Percentiles rank a stretch among this genome's conserved stretches.
Conservation (phyloP, 139 green algal species). For the Coelastrella sp. region DNA sequence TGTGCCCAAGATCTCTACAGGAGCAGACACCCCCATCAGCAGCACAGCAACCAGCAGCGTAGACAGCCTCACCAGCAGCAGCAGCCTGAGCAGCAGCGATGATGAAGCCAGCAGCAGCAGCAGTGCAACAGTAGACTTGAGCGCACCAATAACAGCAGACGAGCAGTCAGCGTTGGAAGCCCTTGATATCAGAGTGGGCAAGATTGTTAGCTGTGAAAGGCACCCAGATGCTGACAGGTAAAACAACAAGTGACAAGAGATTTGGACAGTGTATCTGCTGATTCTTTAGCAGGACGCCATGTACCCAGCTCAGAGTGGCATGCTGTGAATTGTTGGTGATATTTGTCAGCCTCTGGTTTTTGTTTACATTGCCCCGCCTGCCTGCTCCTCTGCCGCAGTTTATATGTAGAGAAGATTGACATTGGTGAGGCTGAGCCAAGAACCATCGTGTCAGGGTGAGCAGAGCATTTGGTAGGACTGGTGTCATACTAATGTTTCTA, state of each 20-base stretch:
- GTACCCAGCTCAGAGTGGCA: too few species aligned
- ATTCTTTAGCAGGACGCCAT: too few species aligned
- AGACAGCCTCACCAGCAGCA: constrained; percentile 2
- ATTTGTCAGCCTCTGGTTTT: too few species aligned
- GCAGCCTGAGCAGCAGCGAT: constrained; percentile 36
- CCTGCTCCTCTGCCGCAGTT: constrained; percentile 38
- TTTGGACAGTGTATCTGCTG: too few species aligned
- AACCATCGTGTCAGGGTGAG: constrained; percentile 83
- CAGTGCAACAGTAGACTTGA: constrained; percentile 2
- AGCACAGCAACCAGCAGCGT: background rate
- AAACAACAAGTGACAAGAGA: too few species aligned
- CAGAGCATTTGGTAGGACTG: background rate
- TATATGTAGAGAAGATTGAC: constrained; percentile 90
- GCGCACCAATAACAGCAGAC: background rate
- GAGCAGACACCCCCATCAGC: constrained; percentile 29
- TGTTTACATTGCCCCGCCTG: too few species aligned
- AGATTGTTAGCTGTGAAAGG: constrained; percentile 70
- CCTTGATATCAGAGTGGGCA: constrained; percentile 75
- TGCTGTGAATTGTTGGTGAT: background rate
- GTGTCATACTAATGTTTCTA: too few species aligned
- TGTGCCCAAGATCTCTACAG: constrained; percentile 76
- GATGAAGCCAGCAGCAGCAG: constrained; percentile 27
- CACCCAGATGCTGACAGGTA: constrained; percentile 82
- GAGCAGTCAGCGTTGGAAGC: constrained; percentile 46
- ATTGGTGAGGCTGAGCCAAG: constrained; percentile 85